These are phyloP conservation scores for Schizophyllum commune DNA, from an alignment of 1,284 basidiomycete genomes.

Conservation along the genomic window DNA sequence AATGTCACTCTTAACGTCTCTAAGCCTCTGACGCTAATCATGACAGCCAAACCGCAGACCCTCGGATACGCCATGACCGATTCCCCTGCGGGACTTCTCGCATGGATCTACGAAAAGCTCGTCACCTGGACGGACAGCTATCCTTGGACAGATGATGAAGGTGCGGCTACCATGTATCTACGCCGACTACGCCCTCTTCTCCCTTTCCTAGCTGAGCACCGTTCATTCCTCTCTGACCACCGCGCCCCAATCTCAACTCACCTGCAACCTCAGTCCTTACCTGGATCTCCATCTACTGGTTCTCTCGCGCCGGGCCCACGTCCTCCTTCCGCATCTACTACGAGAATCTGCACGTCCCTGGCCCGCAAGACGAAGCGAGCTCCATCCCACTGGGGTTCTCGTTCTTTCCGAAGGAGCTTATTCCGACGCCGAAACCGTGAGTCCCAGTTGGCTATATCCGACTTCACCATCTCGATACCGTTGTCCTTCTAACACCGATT, in stretches of 20 bases:
- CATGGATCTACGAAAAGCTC: constrained; percentile 54
- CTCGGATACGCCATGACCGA: constrained; percentile 44
- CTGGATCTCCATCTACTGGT: constrained; percentile 42
- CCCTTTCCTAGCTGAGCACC: not conserved
- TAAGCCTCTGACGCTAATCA: no score
- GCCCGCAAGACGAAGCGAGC: constrained; percentile 3
- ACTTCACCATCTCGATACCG: constrained; percentile 15
- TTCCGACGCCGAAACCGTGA: not conserved
- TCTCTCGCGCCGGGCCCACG: constrained; percentile 38
- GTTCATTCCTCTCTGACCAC: not conserved
- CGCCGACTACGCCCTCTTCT: constrained; percentile 9
- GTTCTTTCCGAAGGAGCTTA: constrained; percentile 8
- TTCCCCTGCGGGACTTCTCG: constrained; percentile 46
- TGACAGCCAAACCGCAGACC: constrained; percentile 38
- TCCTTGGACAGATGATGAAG: constrained; percentile 43
- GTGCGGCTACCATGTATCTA: constrained; percentile 21
- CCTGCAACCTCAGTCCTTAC: constrained; percentile 27
- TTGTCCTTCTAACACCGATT: constrained; percentile 12
- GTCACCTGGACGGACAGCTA: constrained; percentile 40
- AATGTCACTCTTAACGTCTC: no score
- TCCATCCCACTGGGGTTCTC: constrained; percentile 10
- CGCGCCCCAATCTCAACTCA: not conserved
- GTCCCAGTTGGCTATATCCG: not conserved
- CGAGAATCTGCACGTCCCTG: constrained; percentile 18
- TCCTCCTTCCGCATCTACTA: constrained; percentile 40